These are phyloP conservation scores for Geranium incanum DNA, from an alignment of 441 rosid species.

Conservation along the genomic window DNA sequence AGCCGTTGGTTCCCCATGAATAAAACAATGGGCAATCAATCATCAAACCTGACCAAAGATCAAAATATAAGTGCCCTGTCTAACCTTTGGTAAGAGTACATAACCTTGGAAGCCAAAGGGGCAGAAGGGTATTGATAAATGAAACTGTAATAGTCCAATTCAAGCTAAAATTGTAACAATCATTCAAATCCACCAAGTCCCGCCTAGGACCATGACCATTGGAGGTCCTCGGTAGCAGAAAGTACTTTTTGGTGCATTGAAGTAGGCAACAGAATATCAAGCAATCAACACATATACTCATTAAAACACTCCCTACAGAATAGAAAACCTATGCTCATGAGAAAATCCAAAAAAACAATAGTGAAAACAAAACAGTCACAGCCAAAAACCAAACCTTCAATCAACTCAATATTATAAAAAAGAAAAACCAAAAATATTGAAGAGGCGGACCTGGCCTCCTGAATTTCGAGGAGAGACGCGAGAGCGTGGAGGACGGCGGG, in stretches of 20 bases:
- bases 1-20: too few species aligned
- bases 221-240: not conserved
- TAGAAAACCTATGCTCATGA: too few species aligned
- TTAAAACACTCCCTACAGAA: not conserved
- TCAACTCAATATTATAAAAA: too few species aligned
- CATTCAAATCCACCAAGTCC: not conserved
- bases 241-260: not conserved
- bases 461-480: constrained; percentile 62
- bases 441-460: constrained; percentile 52
- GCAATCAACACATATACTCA: not conserved
- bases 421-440: not conserved
- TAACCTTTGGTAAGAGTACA: not conserved
- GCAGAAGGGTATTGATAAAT: not conserved
- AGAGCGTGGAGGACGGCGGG: constrained; percentile 69
- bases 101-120: not conserved
- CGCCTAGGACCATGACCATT: too few species aligned
- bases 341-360: not conserved
- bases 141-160: not conserved
- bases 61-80: not conserved
- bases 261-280: not conserved
- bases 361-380: too few species aligned
- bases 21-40: too few species aligned
- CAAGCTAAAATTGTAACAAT: not conserved
- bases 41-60: not conserved
- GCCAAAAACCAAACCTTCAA: too few species aligned